phyloP scores from a whole-genome alignment of 768 basidiomycete genomes.

The Pisolithus tinctorius region DNA sequence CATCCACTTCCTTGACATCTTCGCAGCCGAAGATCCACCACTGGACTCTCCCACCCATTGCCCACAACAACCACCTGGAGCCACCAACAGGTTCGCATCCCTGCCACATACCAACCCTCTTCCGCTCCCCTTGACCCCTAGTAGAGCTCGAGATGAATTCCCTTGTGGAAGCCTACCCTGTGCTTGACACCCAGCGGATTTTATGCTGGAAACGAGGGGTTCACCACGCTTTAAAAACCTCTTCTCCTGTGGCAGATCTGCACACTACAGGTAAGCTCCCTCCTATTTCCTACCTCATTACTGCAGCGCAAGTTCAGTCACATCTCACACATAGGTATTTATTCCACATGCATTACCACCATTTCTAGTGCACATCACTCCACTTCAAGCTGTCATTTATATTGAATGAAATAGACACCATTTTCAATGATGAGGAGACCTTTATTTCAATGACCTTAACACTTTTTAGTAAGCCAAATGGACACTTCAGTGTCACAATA shows the following conservation, averaged over 20 bases:
- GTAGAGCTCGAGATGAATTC: conserved; percentile 22
- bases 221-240: conserved; percentile 86
- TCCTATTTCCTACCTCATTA: not conserved
- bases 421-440: no score
- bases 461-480: no score
- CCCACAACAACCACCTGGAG: no score
- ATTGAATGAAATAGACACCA: no score
- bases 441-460: no score
- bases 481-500: no score
- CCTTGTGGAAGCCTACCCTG: conserved; percentile 18
- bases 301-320: conserved; percentile 6
- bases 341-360: conserved; percentile 81
- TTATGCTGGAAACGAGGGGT: conserved; percentile 68
- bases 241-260: conserved; percentile 70
- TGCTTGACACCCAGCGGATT: conserved; percentile 30
- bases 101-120: conserved; percentile 19
- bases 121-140: conserved; percentile 17
- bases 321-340: conserved; percentile 46
- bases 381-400: conserved; percentile 87
- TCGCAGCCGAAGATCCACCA: no score
- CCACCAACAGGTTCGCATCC: no score
- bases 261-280: conserved; percentile 43
- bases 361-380: conserved; percentile 68
- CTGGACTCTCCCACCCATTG: no score
- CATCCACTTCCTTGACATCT: no score